A percentile compares a stretch with the other conserved stretches of the same genome.
Conservation (phyloP, 2,329 filamentous ascomycete genomes). For the Rhinocladiella similis region DNA sequence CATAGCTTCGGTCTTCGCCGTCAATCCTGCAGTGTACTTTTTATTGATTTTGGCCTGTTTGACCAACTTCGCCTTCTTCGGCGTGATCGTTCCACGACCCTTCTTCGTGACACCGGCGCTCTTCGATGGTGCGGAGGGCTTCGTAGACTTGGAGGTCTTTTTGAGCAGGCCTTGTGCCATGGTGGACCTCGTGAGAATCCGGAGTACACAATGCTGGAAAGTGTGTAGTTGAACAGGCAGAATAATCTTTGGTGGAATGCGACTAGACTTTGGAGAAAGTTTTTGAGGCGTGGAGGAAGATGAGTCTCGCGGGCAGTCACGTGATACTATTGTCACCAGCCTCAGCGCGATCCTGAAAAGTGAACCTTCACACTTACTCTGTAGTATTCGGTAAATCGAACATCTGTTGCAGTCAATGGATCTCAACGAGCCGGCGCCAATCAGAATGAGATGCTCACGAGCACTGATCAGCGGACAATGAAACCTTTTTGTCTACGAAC, state of each 20-base stretch:
- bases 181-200: neutral
- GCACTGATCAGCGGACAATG: too few relatives aligned
- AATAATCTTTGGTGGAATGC: neutral
- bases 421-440: neutral
- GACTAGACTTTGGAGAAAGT: neutral
- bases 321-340: neutral
- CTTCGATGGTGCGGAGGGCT: constrained; percentile 8
- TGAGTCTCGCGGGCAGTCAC: neutral
- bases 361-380: too few relatives aligned
- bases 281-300: neutral
- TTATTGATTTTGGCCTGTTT: constrained; percentile 64
- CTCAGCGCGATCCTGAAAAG: too few relatives aligned
- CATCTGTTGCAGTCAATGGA: neutral
- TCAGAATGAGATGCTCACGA: neutral
- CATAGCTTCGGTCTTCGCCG: constrained; percentile 65
- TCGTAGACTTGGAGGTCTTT: constrained; percentile 13
- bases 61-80: constrained; percentile 63
- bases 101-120: constrained; percentile 52
- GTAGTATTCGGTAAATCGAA: too few relatives aligned
- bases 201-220: neutral
- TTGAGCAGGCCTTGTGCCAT: constrained; percentile 30
- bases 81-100: constrained; percentile 64
- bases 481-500: neutral
- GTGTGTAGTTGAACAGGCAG: neutral
- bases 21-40: constrained; percentile 64